Evolutionary conservation across 169 alveolate species (phyloP).

Genomic region (Babesia ovata): DNA sequence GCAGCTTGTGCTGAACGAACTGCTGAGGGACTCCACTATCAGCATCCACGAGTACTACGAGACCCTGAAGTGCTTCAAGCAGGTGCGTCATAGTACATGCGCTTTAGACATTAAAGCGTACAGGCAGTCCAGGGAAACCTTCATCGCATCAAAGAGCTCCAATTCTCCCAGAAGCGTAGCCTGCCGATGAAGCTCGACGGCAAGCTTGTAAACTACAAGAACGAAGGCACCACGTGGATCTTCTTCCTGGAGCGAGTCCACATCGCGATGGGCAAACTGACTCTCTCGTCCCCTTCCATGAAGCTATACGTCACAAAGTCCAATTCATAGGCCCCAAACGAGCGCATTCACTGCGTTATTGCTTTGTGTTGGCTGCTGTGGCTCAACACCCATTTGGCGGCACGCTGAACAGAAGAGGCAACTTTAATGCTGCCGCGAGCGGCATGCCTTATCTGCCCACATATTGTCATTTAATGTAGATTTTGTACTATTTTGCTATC

Average conservation of each 20-base stretch:
- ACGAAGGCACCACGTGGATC: constrained; percentile 20
- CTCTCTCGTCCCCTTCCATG: constrained; percentile 23
- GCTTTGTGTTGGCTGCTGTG: no score
- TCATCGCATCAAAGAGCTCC: constrained; percentile 10
- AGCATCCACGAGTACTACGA: constrained; percentile 41
- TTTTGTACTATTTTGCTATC: no score
- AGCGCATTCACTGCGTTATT: no score
- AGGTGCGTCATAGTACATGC: constrained; percentile 6
- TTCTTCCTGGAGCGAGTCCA: constrained; percentile 19
- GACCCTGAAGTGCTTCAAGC: constrained; percentile 9
- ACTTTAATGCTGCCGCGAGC: no score
- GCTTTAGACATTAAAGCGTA: neutral
- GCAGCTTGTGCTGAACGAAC: constrained; percentile 36
- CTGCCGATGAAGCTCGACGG: constrained; percentile 35
- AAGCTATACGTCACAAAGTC: constrained; percentile 22
- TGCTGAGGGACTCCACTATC: constrained; percentile 5
- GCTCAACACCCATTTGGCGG: no score
- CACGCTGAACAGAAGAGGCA: no score
- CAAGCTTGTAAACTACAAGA: constrained; percentile 38
- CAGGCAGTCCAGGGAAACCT: constrained; percentile 45
- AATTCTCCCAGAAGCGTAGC: constrained; percentile 28
- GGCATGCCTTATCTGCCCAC: no score
- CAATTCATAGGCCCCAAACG: neutral
- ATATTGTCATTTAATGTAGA: no score
- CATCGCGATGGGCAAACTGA: constrained; percentile 34